Evolutionary conservation across 495 filamentous ascomycete species (phyloP).

Genomic region (Rostrohypoxylon terebratum): DNA sequence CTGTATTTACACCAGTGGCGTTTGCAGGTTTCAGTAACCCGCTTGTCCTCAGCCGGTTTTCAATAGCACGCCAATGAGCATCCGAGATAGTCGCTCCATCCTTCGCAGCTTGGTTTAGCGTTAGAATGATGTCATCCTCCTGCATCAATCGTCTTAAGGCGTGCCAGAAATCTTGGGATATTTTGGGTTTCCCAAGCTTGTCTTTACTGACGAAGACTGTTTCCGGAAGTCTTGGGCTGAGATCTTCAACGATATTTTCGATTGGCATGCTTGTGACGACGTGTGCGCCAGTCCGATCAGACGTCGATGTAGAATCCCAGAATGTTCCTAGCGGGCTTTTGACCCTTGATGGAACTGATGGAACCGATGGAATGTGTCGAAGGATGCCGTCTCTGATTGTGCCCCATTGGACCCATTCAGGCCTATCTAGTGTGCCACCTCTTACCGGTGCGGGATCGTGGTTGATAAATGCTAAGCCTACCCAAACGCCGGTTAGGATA

Average conservation of each 20-base stretch:
- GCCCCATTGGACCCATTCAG: conserved; percentile 6
- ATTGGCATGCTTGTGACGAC: background rate
- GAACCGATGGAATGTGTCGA: conserved; percentile 2
- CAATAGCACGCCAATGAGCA: conserved; percentile 54
- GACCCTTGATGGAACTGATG: background rate
- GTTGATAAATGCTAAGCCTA: conserved; percentile 7
- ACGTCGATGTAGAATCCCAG: background rate
- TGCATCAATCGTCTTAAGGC: conserved; percentile 57
- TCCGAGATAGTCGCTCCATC: conserved; percentile 44
- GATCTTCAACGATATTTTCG: conserved; percentile 12
- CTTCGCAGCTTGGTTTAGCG: conserved; percentile 41
- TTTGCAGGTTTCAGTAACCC: background rate
- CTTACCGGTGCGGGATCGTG: background rate
- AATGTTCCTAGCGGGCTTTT: background rate
- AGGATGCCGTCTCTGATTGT: background rate
- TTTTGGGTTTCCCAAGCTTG: conserved; percentile 55
- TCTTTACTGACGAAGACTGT: conserved; percentile 55
- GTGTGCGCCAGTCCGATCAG: background rate
- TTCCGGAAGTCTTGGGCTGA: conserved; percentile 55
- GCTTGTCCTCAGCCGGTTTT: conserved; percentile 43
- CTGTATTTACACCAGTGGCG: background rate
- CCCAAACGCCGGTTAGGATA: conserved; percentile 15
- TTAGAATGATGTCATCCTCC: conserved; percentile 50
- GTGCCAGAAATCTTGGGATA: conserved; percentile 67
- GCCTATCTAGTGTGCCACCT: background rate